A percentile compares a stretch with the other conserved stretches of the same genome.
These are phyloP conservation scores for Hymenoscyphus fraxineus DNA, from an alignment of 2,329 filamentous ascomycete genomes.

Conservation along the genomic window DNA sequence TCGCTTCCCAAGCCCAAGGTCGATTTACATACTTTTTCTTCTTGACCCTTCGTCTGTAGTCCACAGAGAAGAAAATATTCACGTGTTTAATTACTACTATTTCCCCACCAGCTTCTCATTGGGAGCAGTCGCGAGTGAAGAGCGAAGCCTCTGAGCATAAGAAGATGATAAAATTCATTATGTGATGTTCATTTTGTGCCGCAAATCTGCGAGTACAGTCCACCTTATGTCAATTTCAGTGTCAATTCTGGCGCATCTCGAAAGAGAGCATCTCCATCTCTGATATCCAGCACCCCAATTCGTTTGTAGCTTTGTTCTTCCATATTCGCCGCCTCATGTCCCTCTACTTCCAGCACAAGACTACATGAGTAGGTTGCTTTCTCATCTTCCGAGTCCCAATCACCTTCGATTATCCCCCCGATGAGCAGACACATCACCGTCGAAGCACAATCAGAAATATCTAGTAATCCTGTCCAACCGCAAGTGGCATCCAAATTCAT, in stretches of 20 bases:
- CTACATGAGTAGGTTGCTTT: background rate
- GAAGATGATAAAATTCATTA: background rate
- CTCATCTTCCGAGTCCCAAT: background rate
- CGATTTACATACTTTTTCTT: too few species aligned
- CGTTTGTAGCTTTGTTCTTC: background rate
- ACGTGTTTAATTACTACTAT: background rate
- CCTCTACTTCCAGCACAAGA: background rate
- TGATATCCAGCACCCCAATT: conserved; percentile 10
- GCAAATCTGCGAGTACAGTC: background rate
- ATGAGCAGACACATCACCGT: conserved; percentile 5
- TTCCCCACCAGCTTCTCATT: background rate
- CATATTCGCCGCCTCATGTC: background rate
- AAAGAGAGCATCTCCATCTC: background rate
- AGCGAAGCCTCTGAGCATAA: too few species aligned
- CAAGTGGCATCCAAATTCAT: background rate
- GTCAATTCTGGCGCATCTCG: background rate
- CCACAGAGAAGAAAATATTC: too few species aligned
- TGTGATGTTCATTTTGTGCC: background rate
- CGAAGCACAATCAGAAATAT: background rate
- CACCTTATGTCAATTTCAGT: background rate
- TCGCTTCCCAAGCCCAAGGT: too few species aligned
- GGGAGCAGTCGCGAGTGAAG: too few species aligned
- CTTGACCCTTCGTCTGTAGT: too few species aligned
- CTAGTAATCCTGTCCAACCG: too few species aligned
- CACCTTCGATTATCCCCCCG: background rate